Conservation (phyloP, 371 early-diverging fungal species). For the Syncephalastrum contaminatum region DNA sequence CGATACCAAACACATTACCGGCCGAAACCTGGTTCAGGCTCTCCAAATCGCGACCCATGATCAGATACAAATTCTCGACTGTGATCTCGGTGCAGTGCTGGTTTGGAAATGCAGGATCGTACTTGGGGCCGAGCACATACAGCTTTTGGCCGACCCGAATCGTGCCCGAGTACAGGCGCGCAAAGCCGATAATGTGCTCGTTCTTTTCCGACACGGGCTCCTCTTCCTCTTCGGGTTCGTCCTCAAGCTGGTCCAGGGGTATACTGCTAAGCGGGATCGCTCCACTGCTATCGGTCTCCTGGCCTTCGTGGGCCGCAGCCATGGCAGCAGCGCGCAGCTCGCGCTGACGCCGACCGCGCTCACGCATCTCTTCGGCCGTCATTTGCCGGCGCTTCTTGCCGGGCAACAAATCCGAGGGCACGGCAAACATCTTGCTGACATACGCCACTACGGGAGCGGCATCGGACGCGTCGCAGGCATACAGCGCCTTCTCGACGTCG, state of each 20-base stretch:
- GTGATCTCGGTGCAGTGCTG: slow-evolving; percentile 62
- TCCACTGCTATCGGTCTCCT: slow-evolving; percentile 18
- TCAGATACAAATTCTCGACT: slow-evolving; percentile 80
- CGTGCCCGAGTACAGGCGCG: slow-evolving; percentile 91
- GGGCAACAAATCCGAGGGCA: slow-evolving; percentile 74
- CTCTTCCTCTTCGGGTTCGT: slow-evolving; percentile 25
- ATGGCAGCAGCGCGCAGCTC: slow-evolving; percentile 31
- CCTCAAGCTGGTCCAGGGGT: slow-evolving; percentile 9
- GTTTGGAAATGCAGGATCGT: slow-evolving; percentile 68
- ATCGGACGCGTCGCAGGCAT: slow-evolving; percentile 51
- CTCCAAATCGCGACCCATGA: slow-evolving; percentile 95
- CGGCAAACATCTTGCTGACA: slow-evolving; percentile 92
- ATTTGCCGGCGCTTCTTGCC: slow-evolving; percentile 67
- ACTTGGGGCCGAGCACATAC: slow-evolving; percentile 93
- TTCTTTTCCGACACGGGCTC: slow-evolving; percentile 29
- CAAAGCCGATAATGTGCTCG: slow-evolving; percentile 85
- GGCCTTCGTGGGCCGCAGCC: slow-evolving; percentile 5
- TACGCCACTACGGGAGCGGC: slow-evolving; percentile 76
- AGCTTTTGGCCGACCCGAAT: slow-evolving; percentile 84
- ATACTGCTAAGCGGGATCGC: slow-evolving; percentile 36
- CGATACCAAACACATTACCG: slow-evolving; percentile 96
- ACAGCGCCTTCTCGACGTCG: slow-evolving; percentile 62
- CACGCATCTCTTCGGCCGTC: slow-evolving; percentile 92
- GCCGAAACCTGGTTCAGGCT: slow-evolving; percentile 83
- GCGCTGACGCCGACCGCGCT: slow-evolving; percentile 61